A percentile compares a stretch with the other conserved stretches of the same genome.
phyloP scores from a whole-genome alignment of 2,329 filamentous ascomycete genomes.

The Camptophora hylomeconis region DNA sequence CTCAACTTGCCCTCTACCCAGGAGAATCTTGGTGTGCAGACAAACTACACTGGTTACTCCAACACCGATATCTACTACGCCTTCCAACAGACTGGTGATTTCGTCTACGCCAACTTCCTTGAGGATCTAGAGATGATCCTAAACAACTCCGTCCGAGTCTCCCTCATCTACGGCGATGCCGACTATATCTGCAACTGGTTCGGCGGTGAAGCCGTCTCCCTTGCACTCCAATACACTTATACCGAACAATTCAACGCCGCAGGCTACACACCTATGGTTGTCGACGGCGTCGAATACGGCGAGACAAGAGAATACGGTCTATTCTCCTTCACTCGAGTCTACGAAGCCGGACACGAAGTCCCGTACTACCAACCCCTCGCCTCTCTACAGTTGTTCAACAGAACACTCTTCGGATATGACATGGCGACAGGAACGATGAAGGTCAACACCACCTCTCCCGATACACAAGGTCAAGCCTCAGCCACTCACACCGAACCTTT shows the following conservation, averaged over 20 bases:
- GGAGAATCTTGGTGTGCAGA: conserved; percentile 44
- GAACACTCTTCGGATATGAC: conserved; percentile 44
- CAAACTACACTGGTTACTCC: conserved; percentile 42
- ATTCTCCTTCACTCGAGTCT: conserved; percentile 53
- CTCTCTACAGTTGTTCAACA: conserved; percentile 46
- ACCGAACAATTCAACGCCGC: conserved; percentile 47
- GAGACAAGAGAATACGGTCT: conserved; percentile 67
- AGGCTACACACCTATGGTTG: conserved; percentile 59
- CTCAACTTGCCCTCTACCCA: conserved; percentile 44
- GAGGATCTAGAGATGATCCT: conserved; percentile 48
- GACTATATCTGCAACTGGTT: conserved; percentile 44
- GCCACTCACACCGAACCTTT: conserved; percentile 34
- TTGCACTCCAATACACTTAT: conserved; percentile 42
- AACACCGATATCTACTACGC: conserved; percentile 30
- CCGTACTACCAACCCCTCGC: conserved; percentile 50
- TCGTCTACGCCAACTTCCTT: conserved; percentile 49
- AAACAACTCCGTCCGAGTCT: conserved; percentile 51
- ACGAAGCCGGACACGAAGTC: conserved; percentile 52
- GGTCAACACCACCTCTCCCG: conserved; percentile 22
- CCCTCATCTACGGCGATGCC: conserved; percentile 56
- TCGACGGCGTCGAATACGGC: conserved; percentile 56
- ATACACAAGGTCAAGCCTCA: conserved; percentile 26
- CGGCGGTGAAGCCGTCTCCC: conserved; percentile 62
- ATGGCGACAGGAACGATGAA: conserved; percentile 38
- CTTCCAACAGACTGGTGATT: conserved; percentile 45